Conservation (phyloP, 306 rosid species). For the Vicia villosa region DNA sequence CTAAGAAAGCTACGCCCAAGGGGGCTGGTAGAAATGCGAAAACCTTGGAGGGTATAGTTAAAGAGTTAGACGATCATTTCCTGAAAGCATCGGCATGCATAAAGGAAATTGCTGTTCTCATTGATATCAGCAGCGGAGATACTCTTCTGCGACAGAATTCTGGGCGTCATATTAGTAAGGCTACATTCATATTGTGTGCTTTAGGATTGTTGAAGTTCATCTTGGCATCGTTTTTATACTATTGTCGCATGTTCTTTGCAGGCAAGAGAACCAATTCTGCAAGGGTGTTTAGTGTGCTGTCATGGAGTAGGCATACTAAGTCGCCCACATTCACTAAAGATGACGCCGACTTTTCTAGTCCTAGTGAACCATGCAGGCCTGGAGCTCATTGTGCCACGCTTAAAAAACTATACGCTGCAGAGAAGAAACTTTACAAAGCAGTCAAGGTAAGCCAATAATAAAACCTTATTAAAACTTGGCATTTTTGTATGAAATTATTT, state of each 20-base stretch:
- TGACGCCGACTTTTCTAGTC: conserved; percentile 44
- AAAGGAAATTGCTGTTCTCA: conserved; percentile 80
- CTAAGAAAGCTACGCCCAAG: conserved; percentile 36
- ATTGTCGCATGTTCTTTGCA: conserved; percentile 40
- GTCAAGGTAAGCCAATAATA: conserved; percentile 60
- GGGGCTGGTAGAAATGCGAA: conserved; percentile 54
- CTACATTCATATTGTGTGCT: conserved; percentile 32
- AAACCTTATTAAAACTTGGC: not conserved
- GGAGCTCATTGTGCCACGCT: conserved; percentile 95
- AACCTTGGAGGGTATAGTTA: conserved; percentile 65
- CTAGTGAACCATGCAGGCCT: conserved; percentile 82
- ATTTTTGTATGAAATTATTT: conserved; percentile 22
- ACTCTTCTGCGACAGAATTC: conserved; percentile 52
- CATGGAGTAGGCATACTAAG: conserved; percentile 77
- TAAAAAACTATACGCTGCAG: conserved; percentile 63
- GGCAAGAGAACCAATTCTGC: conserved; percentile 77
- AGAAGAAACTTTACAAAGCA: conserved; percentile 74
- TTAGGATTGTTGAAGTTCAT: not conserved
- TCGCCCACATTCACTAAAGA: conserved; percentile 62
- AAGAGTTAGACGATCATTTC: conserved; percentile 81
- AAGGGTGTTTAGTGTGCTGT: conserved; percentile 79
- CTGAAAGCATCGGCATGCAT: conserved; percentile 76
- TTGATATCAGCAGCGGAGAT: conserved; percentile 63
- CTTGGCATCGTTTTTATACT: too few relatives aligned
- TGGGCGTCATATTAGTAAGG: conserved; percentile 53